A percentile compares a stretch with the other conserved stretches of the same genome.
Conservation (phyloP, 139 green algal genomes). For the Nannochloris sp. region DNA sequence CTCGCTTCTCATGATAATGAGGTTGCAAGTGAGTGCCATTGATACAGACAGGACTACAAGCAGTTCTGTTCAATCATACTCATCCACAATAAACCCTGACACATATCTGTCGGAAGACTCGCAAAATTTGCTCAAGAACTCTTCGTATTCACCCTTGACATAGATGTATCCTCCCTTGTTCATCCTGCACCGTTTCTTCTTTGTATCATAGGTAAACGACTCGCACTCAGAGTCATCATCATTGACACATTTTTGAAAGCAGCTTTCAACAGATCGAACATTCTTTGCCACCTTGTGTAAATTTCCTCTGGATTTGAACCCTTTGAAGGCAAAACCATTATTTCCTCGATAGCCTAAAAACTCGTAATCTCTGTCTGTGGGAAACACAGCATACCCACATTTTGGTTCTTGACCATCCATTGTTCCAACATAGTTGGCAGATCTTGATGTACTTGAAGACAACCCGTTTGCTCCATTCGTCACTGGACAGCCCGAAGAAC, state of each 20-base stretch:
- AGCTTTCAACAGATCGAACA: background rate
- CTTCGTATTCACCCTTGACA: background rate
- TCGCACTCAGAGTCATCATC: background rate
- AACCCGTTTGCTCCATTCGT: background rate
- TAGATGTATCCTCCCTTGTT: background rate
- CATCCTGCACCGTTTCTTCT: background rate
- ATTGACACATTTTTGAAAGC: slow-evolving; percentile 1
- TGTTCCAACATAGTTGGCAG: background rate
- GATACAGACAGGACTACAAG: too few species aligned
- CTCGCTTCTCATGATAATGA: too few species aligned
- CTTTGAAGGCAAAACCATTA: background rate
- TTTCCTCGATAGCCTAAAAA: background rate
- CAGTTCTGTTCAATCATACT: background rate
- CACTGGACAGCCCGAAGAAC: background rate
- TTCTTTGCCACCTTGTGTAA: background rate
- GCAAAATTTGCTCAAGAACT: background rate
- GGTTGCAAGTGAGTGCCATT: too few species aligned
- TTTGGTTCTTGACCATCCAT: background rate
- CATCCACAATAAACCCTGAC: background rate
- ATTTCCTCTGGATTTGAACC: background rate
- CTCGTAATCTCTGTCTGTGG: background rate
- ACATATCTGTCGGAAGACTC: background rate
- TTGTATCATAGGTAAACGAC: background rate
- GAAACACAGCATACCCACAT: background rate
- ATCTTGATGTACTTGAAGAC: background rate